Base-by-base conservation (phyloP, 306 rosid genomes). In the Ormosia semicastrata region DNA sequence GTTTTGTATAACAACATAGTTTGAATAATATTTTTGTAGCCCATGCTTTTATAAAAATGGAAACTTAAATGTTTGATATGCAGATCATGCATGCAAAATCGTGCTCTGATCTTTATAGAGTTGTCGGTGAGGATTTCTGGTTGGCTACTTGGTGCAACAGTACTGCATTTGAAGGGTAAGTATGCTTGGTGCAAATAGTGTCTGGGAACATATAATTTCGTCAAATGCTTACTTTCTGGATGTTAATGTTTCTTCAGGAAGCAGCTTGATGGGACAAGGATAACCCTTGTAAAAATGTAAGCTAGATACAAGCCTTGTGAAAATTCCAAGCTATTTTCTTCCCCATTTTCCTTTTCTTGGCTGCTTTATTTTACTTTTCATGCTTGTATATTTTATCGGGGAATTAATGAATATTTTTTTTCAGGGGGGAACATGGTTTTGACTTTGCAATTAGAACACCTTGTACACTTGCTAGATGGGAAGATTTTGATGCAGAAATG, bases 361-460 rank as follows among this genome's bases (percentile, higher is more conserved):
- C 67, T 67, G n/a, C 32, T 47, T 6, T 18, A 81, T 37, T 54
- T 72, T 54, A 46, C 34, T 67, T 81, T 73, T 49, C 24, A 3
- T 10, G 14, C 77, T 41, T 80, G 36, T 46, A 57, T 64, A 18
- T 58, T 75, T 39, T 59, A 39, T 66, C 81, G 63, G 66, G 47
- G 65, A 66, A 62, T 76, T 50, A 36, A 73, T 62, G 37, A 77
- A 56, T 82, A 57, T 40, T 4, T 76, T 82, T 82, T 81, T 77
- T n/a, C 77, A 95, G 99, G 91, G 93, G 89, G 62, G 89, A 90
- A 86, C 79, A 80, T 44, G 91, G 91, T 88, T 95, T 83, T 77
- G 99, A 95, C 83, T 95, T 95, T 85, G 90, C 99, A 68, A 93
- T 95, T 82, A 89, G 87, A 88, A 95, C 94, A 78, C 98, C 98